Percentiles rank a stretch among this genome's conserved stretches.
Evolutionary conservation across 2,329 filamentous ascomycete species (phyloP).

Genomic region (Esteya vermicola): DNA sequence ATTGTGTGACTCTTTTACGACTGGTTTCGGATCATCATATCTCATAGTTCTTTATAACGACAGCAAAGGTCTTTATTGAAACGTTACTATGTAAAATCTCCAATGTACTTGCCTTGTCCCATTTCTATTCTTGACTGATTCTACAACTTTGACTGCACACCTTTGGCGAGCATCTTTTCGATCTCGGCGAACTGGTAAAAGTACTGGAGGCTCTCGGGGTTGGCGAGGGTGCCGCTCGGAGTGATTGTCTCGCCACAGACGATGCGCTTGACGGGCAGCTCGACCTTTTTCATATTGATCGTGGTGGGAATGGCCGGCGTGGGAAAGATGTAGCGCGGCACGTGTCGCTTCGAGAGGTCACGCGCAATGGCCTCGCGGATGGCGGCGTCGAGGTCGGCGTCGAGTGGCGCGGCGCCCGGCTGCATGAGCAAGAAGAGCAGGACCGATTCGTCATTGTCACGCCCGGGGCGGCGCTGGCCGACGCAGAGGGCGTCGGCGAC

Average conservation of each 20-base stretch:
- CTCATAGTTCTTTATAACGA: too few species aligned
- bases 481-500: slow-evolving; percentile 67
- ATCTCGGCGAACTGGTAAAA: slow-evolving; percentile 69
- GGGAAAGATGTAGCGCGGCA: slow-evolving; percentile 67
- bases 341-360: slow-evolving; percentile 58
- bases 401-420: slow-evolving; percentile 39
- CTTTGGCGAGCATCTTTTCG: slow-evolving; percentile 35
- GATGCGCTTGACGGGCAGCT: slow-evolving; percentile 73
- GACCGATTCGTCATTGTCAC: slow-evolving; percentile 38
- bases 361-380: slow-evolving; percentile 51
- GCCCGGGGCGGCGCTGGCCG: slow-evolving; percentile 50
- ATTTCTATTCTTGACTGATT: background rate
- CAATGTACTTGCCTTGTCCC: too few species aligned
- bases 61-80: too few species aligned
- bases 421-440: slow-evolving; percentile 42
- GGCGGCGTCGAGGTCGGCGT: slow-evolving; percentile 34
- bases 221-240: slow-evolving; percentile 61
- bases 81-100: too few species aligned
- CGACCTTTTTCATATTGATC: slow-evolving; percentile 75
- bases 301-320: slow-evolving; percentile 74
- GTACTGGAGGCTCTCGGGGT: slow-evolving; percentile 60
- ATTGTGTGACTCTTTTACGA: too few species aligned
- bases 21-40: too few species aligned
- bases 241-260: slow-evolving; percentile 62
- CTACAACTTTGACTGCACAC: background rate